A percentile compares a stretch with the other conserved stretches of the same genome.
phyloP scores from a whole-genome alignment of 2,329 filamentous ascomycete genomes.

The Lecanicillium sp. region DNA sequence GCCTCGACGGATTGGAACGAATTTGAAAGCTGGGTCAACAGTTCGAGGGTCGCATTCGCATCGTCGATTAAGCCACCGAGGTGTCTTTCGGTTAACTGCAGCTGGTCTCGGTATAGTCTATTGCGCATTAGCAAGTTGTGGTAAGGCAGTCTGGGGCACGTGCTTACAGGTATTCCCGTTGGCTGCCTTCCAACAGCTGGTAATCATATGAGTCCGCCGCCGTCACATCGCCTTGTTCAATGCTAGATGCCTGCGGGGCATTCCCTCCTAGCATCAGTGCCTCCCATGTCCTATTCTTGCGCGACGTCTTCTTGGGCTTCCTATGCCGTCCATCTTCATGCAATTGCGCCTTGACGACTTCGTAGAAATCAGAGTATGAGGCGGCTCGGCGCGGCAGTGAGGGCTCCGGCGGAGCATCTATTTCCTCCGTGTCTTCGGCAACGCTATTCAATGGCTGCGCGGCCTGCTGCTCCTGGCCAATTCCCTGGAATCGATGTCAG shows the following conservation, averaged over 20 bases:
- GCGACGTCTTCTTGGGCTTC: conserved; percentile 21
- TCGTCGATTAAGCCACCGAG: conserved; percentile 71
- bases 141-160: not conserved
- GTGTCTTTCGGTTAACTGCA: conserved; percentile 73
- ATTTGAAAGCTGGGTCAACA: conserved; percentile 71
- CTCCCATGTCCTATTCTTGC: conserved; percentile 38
- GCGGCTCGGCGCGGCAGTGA: conserved; percentile 58
- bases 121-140: conserved; percentile 18
- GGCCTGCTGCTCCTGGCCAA: conserved; percentile 41
- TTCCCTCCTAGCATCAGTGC: conserved; percentile 34
- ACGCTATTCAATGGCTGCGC: conserved; percentile 50
- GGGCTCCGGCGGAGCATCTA: conserved; percentile 57
- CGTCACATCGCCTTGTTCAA: not conserved
- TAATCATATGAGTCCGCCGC: conserved; percentile 42
- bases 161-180: conserved; percentile 73
- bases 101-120: conserved; percentile 72
- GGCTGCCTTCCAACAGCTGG: conserved; percentile 70
- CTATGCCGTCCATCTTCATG: no score
- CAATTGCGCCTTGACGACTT: no score
- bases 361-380: conserved; percentile 70
- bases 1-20: conserved; percentile 83
- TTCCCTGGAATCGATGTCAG: conserved; percentile 35
- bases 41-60: conserved; percentile 65
- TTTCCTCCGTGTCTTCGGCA: conserved; percentile 47
- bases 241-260: not conserved